Conservation (phyloP, 768 basidiomycete genomes). For the Rhodotorula sphaerocarpa region DNA sequence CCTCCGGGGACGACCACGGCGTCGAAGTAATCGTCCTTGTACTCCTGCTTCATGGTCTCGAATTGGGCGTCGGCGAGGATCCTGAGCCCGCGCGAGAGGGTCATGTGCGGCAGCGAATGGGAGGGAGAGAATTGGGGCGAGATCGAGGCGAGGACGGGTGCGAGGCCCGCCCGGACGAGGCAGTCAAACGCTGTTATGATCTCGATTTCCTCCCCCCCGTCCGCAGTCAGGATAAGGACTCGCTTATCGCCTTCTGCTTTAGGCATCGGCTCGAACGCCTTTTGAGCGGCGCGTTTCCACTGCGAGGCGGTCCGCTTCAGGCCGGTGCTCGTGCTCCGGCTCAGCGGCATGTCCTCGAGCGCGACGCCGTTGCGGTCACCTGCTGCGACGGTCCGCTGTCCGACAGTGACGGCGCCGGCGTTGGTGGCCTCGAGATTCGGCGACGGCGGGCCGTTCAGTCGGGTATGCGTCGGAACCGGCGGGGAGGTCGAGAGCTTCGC, state of each 20-base stretch:
- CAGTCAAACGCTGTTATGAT: conserved; percentile 25
- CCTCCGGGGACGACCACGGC: conserved; percentile 32
- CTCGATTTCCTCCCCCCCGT: conserved; percentile 34
- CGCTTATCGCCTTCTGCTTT: conserved; percentile 29
- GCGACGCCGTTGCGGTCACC: conserved; percentile 27
- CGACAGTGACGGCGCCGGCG: conserved; percentile 4
- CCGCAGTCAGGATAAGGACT: conserved; percentile 27
- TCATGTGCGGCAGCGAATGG: conserved; percentile 30
- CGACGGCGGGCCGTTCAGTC: too few species aligned
- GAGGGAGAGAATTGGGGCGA: conserved; percentile 26
- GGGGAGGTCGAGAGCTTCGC: too few species aligned
- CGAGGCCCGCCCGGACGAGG: conserved; percentile 27
- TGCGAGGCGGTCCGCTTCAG: conserved; percentile 24
- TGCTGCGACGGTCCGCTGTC: conserved; percentile 8
- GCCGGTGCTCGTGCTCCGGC: conserved; percentile 1
- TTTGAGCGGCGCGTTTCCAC: conserved; percentile 8
- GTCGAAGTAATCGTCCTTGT: conserved; percentile 18
- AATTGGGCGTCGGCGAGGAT: conserved; percentile 32
- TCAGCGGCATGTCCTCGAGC: conserved; percentile 30
- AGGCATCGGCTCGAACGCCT: conserved; percentile 21
- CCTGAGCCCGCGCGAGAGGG: conserved; percentile 29
- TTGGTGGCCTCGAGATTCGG: neutral
- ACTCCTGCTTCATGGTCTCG: conserved; percentile 19
- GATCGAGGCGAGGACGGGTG: conserved; percentile 19
- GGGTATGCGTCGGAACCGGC: too few species aligned